Evolutionary conservation across 2,329 filamentous ascomycete species (phyloP), one percentile per base, ranked within the genome.

Genomic region (Diaporthe longicolla): DNA sequence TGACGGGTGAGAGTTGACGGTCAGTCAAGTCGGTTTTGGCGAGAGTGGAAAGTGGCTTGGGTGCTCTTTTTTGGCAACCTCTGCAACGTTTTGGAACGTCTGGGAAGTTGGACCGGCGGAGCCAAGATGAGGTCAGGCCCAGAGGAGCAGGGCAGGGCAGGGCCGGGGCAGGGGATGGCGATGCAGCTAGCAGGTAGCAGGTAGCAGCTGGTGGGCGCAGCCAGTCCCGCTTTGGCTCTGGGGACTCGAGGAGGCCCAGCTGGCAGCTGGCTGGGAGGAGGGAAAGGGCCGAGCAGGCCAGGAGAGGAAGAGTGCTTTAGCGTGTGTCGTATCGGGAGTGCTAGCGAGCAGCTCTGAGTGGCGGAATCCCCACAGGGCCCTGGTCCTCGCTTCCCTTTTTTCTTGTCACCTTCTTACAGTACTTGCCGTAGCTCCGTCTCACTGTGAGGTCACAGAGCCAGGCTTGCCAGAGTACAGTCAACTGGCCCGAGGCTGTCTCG

Each of bases 61-160:
- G 17, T 17, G 3, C 45, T 52, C 63, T 66, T 29, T 37, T 66
- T 52, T 52, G 63, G 63, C 63, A 66, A 52, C 45, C 63, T 66
- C 45, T 66, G 59, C 40, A 48, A 65, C 59, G 59, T 65, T 48
- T 65, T 48, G 63, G 63, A 52, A 52, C 63, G 63, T 52, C 63
- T 66, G 63, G 63, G 63, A 66, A 52, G 63, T 66, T 66, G 63
- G 63, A 66, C 63, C 45, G 32, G 63, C 63, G 63, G 45, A 66
- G 63, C 63, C 45, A 66, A 52, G 63, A 66, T 66, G 63, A 66
- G 63, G 63, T 66, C 63, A 66, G 63, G 63, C 48, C 63, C 63
- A 66, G 63, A 66, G 21, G 43, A 35, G 40, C 37, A 35, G 3
- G 43, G 61, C 26, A 48, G 29, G 61, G 59, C 43, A 61, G 58